Base-by-base conservation (phyloP, 495 filamentous ascomycete genomes). In the Hypoxylon crocopeplum region DNA sequence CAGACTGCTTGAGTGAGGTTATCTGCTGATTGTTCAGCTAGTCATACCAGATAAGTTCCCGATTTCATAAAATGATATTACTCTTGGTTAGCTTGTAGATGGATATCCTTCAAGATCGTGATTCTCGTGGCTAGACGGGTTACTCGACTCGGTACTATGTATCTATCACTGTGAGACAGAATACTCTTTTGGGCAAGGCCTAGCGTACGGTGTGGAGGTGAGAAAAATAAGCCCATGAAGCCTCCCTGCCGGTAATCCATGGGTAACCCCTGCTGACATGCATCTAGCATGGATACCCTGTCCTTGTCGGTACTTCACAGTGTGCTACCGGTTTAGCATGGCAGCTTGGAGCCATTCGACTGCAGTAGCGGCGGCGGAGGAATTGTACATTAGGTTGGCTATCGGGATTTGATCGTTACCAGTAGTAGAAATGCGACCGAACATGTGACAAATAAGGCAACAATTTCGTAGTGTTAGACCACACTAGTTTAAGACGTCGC, bases 201-300 rank as follows among this genome's bases (percentile, higher is more conserved):
- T 55, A 37, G 39, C 48, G 57, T 42, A 59, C 48, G 30, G 55
- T 48, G 55, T 64, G 49, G 55, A 55, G 55, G 29, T 38, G 48
- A 59, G 27, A 24, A 46, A 50, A 55, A 32, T 24, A 55, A 37
- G 4, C 48, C 56, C 42, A 54, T 30, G 22, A 38, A 52, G 39
- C 17, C 19, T 52, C 54, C 60, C 38, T 64, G 49, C 53, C 44
- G 54, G 54, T 30, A 64, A 54, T 47, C 48, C 42, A 64, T 44
- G 54, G 36, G 15, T 45, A 7, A 30, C 36, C 61, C 61, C 40
- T 59, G 55, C 44, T 48, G 32, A 45, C 48, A 53, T 57, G 54
- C 60, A 44, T 49, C 48, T 15, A 8, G 20, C 36, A 48, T 44
- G 54, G 54, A 27, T 49, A n/a, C 46, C 30, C 4, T 49, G 10